A percentile compares a stretch with the other conserved stretches of the same genome.
These are phyloP conservation scores for Ophiosphaerella korrae DNA, from an alignment of 2,329 filamentous ascomycete genomes.

Conservation along the genomic window DNA sequence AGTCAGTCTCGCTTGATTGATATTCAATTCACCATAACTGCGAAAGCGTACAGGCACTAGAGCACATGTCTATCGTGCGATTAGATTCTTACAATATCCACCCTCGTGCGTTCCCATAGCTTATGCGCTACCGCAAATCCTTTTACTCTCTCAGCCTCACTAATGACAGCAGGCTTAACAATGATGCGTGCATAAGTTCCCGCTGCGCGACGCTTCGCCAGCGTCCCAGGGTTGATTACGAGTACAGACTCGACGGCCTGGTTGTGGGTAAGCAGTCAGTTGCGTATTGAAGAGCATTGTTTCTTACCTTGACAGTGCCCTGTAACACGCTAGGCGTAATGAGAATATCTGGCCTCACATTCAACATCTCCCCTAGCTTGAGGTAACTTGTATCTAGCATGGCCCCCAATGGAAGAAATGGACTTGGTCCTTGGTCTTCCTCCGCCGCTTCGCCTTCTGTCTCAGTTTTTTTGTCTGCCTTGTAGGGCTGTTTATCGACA, in stretches of 20 bases:
- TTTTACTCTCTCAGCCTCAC: conserved; percentile 62
- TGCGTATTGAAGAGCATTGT: conserved; percentile 9
- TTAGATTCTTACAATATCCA: conserved; percentile 81
- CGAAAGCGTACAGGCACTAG: too few species aligned
- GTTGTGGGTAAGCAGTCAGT: conserved; percentile 7
- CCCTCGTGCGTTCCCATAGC: conserved; percentile 80
- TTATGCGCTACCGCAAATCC: conserved; percentile 69
- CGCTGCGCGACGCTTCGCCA: conserved; percentile 82
- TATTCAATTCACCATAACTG: too few species aligned
- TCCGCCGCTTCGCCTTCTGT: conserved; percentile 56
- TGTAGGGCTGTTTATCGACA: conserved; percentile 58
- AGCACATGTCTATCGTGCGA: not conserved
- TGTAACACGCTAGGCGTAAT: conserved; percentile 81
- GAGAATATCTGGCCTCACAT: conserved; percentile 82
- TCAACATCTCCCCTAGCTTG: conserved; percentile 89
- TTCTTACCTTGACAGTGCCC: conserved; percentile 81
- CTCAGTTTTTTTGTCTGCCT: conserved; percentile 49
- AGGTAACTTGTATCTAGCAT: conserved; percentile 83
- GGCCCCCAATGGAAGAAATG: conserved; percentile 62
- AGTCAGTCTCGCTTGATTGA: too few species aligned
- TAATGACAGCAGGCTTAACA: conserved; percentile 68
- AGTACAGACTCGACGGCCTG: conserved; percentile 90
- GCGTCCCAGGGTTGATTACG: conserved; percentile 84
- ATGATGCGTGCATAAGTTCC: conserved; percentile 86
- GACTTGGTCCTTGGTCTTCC: conserved; percentile 55